A percentile compares a stretch with the other conserved stretches of the same genome.
Conservation (phyloP, 164 flowering plant species). For the Nymphaea thermarum region DNA sequence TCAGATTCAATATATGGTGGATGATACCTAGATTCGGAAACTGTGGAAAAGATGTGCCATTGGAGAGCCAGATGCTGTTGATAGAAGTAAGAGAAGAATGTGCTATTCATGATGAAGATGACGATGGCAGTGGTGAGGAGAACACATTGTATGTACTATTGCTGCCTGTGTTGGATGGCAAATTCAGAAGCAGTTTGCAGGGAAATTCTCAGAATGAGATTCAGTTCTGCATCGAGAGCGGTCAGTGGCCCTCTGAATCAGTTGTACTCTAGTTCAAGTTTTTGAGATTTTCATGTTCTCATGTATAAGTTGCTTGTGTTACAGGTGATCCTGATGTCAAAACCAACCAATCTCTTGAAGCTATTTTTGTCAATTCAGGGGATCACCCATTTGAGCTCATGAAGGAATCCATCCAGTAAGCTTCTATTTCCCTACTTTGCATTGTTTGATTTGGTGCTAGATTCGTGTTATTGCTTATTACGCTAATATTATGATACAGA, state of each 20-base stretch:
- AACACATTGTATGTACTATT: conserved; percentile 38
- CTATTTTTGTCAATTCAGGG: conserved; percentile 55
- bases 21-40: conserved; percentile 61
- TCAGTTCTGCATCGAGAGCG: conserved; percentile 61
- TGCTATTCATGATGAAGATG: conserved; percentile 16
- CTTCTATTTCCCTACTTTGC: not conserved
- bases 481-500: too few species aligned
- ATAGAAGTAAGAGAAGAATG: conserved; percentile 44
- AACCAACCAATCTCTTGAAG: conserved; percentile 25
- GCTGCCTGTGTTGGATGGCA: conserved; percentile 59
- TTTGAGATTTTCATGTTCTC: not conserved
- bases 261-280: not conserved
- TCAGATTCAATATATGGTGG: conserved; percentile 73
- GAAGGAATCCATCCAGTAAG: conserved; percentile 53
- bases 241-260: conserved; percentile 14
- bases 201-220: conserved; percentile 62
- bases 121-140: conserved; percentile 6
- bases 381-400: conserved; percentile 54
- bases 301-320: conserved; percentile 1
- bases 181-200: conserved; percentile 50
- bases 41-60: conserved; percentile 42
- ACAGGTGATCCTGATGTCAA: conserved; percentile 55
- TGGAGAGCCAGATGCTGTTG: conserved; percentile 73
- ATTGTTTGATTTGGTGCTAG: not conserved
- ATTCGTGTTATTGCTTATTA: too few species aligned